phyloP scores from a whole-genome alignment of 345 rosid species.

The Litchi chinensis region DNA sequence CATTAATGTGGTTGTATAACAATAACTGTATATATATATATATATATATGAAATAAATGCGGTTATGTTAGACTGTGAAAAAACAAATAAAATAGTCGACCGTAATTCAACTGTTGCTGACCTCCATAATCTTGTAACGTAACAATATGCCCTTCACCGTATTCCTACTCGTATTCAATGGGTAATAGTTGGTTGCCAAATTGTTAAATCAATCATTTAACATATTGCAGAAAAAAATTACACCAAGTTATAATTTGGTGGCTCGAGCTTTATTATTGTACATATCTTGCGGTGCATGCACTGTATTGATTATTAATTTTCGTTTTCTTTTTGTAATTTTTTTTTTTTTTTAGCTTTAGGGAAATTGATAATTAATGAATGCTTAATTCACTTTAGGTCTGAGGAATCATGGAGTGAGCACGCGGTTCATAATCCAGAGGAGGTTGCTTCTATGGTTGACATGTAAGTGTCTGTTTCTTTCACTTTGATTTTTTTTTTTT shows the following conservation, averaged over 20 bases:
- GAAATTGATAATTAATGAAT: background rate
- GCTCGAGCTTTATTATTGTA: background rate
- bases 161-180: background rate
- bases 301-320: no score
- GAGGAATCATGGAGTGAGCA: constrained; percentile 55
- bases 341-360: no score
- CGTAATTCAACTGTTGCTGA: background rate
- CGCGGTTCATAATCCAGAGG: constrained; percentile 71
- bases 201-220: background rate
- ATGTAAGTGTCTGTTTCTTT: constrained; percentile 53
- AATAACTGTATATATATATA: background rate
- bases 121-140: background rate
- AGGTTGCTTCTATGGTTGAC: constrained; percentile 69
- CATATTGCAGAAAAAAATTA: no score
- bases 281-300: no score
- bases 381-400: constrained; percentile 36
- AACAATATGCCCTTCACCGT: background rate
- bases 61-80: background rate
- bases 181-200: background rate
- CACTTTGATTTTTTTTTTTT: background rate
- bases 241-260: no score
- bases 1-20: constrained; percentile 26
- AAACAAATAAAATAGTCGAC: background rate
- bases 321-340: no score
- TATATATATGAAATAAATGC: background rate